These are phyloP conservation scores for Dichotomocladium elegans DNA, from an alignment of 371 early-diverging fungal species.

Conservation along the genomic window DNA sequence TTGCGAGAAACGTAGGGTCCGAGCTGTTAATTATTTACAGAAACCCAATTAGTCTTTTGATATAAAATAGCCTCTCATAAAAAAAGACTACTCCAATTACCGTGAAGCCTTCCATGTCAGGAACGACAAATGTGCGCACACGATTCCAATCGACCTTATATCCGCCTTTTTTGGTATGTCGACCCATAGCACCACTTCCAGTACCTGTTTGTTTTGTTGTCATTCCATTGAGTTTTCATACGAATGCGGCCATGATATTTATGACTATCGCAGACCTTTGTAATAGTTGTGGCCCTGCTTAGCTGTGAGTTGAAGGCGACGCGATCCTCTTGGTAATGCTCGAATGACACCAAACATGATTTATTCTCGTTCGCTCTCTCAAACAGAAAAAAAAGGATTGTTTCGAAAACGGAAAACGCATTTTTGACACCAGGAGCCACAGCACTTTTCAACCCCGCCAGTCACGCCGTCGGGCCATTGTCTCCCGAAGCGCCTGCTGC, in stretches of 20 bases:
- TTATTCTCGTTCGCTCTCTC: not conserved
- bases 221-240: too few species aligned
- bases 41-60: not conserved
- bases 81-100: slow-evolving; percentile 27
- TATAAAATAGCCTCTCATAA: not conserved
- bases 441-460: not conserved
- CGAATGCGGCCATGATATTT: too few species aligned
- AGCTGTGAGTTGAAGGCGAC: slow-evolving; percentile 70
- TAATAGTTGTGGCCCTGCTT: slow-evolving; percentile 83
- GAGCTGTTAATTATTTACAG: slow-evolving; percentile 35
- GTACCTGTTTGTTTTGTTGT: slow-evolving; percentile 50
- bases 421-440: not conserved
- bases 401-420: not conserved
- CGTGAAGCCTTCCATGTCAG: slow-evolving; percentile 68
- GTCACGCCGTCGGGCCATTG: not conserved
- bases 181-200: slow-evolving; percentile 80
- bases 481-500: slow-evolving; percentile 13
- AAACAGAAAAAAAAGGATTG: too few species aligned
- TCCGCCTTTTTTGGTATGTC: slow-evolving; percentile 76
- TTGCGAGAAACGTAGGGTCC: slow-evolving; percentile 70
- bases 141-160: slow-evolving; percentile 71
- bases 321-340: slow-evolving; percentile 70
- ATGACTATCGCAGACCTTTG: slow-evolving; percentile 53
- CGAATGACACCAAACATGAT: slow-evolving; percentile 71
- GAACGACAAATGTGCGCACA: slow-evolving; percentile 80